A percentile compares a stretch with the other conserved stretches of the same genome.
Evolutionary conservation across 2,329 filamentous ascomycete species (phyloP).

Genomic region (Curvularia lunata): DNA sequence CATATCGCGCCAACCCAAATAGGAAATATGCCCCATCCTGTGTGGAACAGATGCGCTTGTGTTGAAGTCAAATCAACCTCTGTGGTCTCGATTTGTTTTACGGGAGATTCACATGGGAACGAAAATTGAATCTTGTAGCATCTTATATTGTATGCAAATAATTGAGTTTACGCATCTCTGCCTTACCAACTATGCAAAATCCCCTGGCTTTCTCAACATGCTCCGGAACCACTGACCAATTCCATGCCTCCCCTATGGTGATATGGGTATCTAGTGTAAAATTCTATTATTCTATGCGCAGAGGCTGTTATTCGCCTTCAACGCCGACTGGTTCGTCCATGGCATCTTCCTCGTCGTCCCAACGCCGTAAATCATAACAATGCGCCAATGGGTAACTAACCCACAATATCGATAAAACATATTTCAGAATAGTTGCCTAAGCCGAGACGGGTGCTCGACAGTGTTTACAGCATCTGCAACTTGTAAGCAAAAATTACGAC

Average conservation of each 20-base stretch:
- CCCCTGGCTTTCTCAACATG: not conserved
- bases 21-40: slow-evolving; percentile 17
- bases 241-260: not conserved
- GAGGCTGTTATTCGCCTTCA: slow-evolving; percentile 7
- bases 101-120: no score
- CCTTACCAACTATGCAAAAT: not conserved
- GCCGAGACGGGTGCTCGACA: not conserved
- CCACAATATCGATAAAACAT: slow-evolving; percentile 7
- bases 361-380: slow-evolving; percentile 9
- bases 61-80: not conserved
- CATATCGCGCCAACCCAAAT: slow-evolving; percentile 26
- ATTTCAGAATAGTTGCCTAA: slow-evolving; percentile 1
- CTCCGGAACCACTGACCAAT: not conserved
- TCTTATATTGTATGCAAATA: not conserved
- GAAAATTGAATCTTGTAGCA: not conserved
- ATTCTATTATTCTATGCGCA: slow-evolving; percentile 6
- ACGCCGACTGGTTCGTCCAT: slow-evolving; percentile 3
- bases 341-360: not conserved
- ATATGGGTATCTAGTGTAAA: not conserved
- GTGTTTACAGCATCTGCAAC: slow-evolving; percentile 18
- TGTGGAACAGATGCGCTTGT: not conserved
- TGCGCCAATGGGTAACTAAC: slow-evolving; percentile 12
- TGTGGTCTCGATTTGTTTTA: not conserved
- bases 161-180: not conserved
- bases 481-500: slow-evolving; percentile 10